phyloP scores from a whole-genome alignment of 352 stramenopile genomes.

The Blastocystis sp. region DNA sequence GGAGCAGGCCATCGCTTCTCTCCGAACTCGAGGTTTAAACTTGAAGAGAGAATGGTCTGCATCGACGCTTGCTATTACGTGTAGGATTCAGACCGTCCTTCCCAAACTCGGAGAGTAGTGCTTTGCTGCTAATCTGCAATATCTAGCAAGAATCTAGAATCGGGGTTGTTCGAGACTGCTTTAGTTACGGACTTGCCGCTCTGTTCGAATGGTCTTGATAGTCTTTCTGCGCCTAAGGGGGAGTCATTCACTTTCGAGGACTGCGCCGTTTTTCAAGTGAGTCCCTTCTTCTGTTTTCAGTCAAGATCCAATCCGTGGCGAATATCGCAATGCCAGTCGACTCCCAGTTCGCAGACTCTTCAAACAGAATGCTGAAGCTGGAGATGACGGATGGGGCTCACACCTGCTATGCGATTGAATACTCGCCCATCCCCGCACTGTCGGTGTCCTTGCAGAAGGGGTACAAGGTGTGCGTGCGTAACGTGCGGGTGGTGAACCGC shows the following conservation, averaged over 20 bases:
- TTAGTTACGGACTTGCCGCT: background rate
- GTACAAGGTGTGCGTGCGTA: slow-evolving; percentile 30
- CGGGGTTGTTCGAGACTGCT: slow-evolving; percentile 11
- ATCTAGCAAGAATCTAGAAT: background rate
- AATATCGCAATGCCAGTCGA: slow-evolving; percentile 48
- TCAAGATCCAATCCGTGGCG: slow-evolving; percentile 12
- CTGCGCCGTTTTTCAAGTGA: slow-evolving; percentile 37
- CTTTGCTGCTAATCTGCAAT: background rate
- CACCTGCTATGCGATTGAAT: slow-evolving; percentile 62
- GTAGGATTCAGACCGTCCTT: background rate
- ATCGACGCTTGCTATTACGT: background rate
- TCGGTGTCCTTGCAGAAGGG: slow-evolving; percentile 4
- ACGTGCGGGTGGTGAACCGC: slow-evolving; percentile 53
- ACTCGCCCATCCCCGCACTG: slow-evolving; percentile 3
- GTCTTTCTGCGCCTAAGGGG: background rate
- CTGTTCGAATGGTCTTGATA: slow-evolving; percentile 18
- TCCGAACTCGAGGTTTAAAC: background rate
- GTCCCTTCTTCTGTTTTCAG: background rate
- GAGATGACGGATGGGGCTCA: slow-evolving; percentile 40
- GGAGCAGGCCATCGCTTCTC: background rate
- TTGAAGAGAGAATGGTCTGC: slow-evolving; percentile 8
- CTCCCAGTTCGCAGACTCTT: slow-evolving; percentile 48
- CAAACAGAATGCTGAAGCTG: slow-evolving; percentile 54
- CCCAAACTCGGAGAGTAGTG: background rate
- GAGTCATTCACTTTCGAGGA: slow-evolving; percentile 2